Base-by-base conservation (phyloP, 768 basidiomycete genomes). In the Mycena filopes region DNA sequence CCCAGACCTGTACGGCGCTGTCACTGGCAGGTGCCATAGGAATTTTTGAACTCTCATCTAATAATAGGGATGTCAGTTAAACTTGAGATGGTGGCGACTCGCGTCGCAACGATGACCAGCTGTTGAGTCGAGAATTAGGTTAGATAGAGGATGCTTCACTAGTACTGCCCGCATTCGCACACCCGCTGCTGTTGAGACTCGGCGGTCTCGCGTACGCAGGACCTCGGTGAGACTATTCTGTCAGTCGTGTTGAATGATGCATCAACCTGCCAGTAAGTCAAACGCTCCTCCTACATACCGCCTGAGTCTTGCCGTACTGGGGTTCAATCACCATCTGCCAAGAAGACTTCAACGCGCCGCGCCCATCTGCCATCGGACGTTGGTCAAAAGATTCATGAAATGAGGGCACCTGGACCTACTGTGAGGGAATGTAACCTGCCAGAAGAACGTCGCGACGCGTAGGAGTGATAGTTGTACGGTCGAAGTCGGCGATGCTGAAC, bases 361-460 rank as follows among this genome's bases (percentile, higher is more conserved):
- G 59, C 50, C 21, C 51, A 61, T 38, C 60, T 61, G 60, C 46
- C 60, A 61, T 43, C 23, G 40, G 50, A 43, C 60, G 43, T 25
- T 40, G 33, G 2, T 11, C 23, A n/a, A 47, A 54, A 59, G 46
- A 56, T 56, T 46, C 33, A 56, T 46, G 1, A 56, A n/a, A 46
- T 36, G 28, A 46, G 23, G 13, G 13, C 3, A 20, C 23, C 16
- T 42, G 57, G 57, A 59, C 50, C 26, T 20, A 43, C 26, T 15
- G 16, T 10, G 3, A 31, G 23, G 25, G 26, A 13, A 41, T 41
- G 40, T 11, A 59, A 29, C 47, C 38, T 40, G 43, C 29, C 42
- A 16, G 26, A 15, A 29, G 28, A 28, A 36, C 38, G 26, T 59
- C 47, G 58, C 48, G 20, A 49, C 26, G 47, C 29, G 3, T 9